Conservation (phyloP, 2,329 filamentous ascomycete genomes). For the Cadophora sp. region DNA sequence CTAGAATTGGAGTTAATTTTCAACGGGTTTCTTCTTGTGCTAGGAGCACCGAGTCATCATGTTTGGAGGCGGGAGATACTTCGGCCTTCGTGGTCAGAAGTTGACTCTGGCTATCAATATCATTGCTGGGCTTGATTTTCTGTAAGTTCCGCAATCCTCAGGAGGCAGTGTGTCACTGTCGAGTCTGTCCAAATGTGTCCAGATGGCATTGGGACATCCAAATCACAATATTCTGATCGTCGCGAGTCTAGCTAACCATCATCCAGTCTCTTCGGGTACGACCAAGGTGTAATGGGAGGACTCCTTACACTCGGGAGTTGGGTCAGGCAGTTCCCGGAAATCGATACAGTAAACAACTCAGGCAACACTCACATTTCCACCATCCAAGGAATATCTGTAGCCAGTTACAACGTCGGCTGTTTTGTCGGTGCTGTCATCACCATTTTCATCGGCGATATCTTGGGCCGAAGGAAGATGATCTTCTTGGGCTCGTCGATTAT, state of each 20-base stretch:
- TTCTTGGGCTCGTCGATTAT: slow-evolving; percentile 63
- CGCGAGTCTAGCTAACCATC: slow-evolving; percentile 3
- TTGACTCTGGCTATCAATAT: slow-evolving; percentile 74
- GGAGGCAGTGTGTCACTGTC: not conserved
- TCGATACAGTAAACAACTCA: slow-evolving; percentile 50
- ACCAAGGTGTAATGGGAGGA: slow-evolving; percentile 55
- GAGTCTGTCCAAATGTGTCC: not conserved
- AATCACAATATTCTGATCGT: not conserved
- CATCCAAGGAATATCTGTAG: slow-evolving; percentile 57
- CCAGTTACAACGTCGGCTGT: slow-evolving; percentile 66
- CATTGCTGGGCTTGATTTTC: slow-evolving; percentile 76
- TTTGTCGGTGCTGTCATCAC: slow-evolving; percentile 56
- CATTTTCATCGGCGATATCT: slow-evolving; percentile 58
- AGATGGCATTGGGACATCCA: not conserved
- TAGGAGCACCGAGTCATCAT: slow-evolving; percentile 5
- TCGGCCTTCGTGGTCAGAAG: slow-evolving; percentile 68
- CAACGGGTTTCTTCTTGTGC: not conserved
- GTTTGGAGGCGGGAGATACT: slow-evolving; percentile 51
- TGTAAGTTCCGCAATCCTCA: slow-evolving; percentile 55
- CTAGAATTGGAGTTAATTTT: not conserved
- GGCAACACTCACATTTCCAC: slow-evolving; percentile 37
- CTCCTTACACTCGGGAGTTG: slow-evolving; percentile 54
- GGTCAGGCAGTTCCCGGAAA: slow-evolving; percentile 58
- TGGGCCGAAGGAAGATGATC: slow-evolving; percentile 63
- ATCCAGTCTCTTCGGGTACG: slow-evolving; percentile 52